Percentiles rank a stretch among this genome's conserved stretches.
phyloP scores from a whole-genome alignment of 495 filamentous ascomycete species.

The Penicillium paxilli region DNA sequence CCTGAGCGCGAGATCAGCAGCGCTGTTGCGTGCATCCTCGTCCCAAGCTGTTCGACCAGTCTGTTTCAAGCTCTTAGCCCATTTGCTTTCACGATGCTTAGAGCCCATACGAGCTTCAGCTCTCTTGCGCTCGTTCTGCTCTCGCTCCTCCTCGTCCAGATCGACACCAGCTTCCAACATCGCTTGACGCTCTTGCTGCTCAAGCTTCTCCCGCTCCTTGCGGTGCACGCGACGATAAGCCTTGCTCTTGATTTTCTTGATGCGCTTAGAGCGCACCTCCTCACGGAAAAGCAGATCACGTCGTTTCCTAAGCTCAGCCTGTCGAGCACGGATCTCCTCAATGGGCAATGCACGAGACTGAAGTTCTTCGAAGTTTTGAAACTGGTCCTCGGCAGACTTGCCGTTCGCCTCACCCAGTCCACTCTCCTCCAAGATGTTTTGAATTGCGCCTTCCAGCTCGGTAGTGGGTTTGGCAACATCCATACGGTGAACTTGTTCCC shows the following conservation, averaged over 20 bases:
- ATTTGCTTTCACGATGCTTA: conserved; percentile 88
- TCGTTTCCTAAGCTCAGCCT: conserved; percentile 73
- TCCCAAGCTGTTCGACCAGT: conserved; percentile 80
- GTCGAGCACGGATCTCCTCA: conserved; percentile 71
- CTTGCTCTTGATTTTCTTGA: conserved; percentile 99
- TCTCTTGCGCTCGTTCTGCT: conserved; percentile 73
- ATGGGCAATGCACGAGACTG: conserved; percentile 63
- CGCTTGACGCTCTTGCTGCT: conserved; percentile 69
- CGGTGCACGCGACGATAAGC: conserved; percentile 88
- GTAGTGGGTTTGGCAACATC: conserved; percentile 62
- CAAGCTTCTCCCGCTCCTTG: conserved; percentile 73
- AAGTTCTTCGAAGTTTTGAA: conserved; percentile 70
- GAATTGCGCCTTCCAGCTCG: conserved; percentile 80
- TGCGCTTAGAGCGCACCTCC: conserved; percentile 80
- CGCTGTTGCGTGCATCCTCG: conserved; percentile 72
- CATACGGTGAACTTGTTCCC: conserved; percentile 43
- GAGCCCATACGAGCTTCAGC: conserved; percentile 88
- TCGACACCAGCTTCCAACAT: conserved; percentile 68
- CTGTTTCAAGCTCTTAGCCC: conserved; percentile 86
- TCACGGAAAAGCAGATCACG: conserved; percentile 91
- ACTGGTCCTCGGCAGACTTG: conserved; percentile 62
- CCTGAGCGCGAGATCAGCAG: conserved; percentile 78
- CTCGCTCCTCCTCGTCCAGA: conserved; percentile 73
- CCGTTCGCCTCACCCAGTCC: conserved; percentile 62
- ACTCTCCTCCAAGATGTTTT: conserved; percentile 84